Percentiles rank a stretch among this genome's conserved stretches.
phyloP scores from a whole-genome alignment of 768 basidiomycete genomes.

The Stropharia rugosoannulata region DNA sequence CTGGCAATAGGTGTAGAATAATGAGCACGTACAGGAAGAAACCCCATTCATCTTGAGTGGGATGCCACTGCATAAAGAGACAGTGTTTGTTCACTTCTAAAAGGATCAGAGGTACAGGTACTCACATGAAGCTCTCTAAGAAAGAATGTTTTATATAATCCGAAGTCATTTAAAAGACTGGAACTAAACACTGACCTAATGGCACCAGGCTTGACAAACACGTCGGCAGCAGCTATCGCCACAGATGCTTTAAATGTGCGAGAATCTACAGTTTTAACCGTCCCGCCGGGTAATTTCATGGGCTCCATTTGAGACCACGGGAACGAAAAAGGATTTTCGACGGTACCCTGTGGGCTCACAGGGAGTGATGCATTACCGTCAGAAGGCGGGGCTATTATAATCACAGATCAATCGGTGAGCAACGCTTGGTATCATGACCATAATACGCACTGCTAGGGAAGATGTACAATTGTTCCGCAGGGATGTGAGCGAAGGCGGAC shows the following conservation, averaged over 20 bases:
- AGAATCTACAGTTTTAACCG: conserved; percentile 59
- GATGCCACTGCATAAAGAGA: conserved; percentile 58
- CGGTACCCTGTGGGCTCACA: conserved; percentile 43
- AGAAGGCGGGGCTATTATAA: conserved; percentile 33
- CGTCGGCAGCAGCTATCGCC: conserved; percentile 54
- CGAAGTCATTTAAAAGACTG: neutral
- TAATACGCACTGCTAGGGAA: conserved; percentile 26
- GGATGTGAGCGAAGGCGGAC: conserved; percentile 50
- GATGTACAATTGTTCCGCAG: conserved; percentile 53
- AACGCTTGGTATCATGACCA: conserved; percentile 2
- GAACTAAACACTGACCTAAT: conserved; percentile 40
- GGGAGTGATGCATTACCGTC: conserved; percentile 30
- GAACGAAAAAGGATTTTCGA: conserved; percentile 46
- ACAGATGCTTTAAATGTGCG: conserved; percentile 48
- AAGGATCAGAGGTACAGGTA: neutral
- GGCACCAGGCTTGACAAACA: conserved; percentile 55
- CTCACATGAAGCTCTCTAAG: conserved; percentile 53
- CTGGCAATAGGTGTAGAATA: neutral
- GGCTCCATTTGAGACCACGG: conserved; percentile 45
- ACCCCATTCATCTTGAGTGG: conserved; percentile 66
- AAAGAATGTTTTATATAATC: neutral
- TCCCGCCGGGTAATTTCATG: conserved; percentile 49
- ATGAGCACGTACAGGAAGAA: conserved; percentile 46
- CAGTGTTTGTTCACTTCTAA: conserved; percentile 12
- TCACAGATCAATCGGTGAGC: neutral